Evolutionary conservation across 2,329 filamentous ascomycete genomes (phyloP), one percentile per base, ranked within the genome.

Genomic region (Xylaria sp.): DNA sequence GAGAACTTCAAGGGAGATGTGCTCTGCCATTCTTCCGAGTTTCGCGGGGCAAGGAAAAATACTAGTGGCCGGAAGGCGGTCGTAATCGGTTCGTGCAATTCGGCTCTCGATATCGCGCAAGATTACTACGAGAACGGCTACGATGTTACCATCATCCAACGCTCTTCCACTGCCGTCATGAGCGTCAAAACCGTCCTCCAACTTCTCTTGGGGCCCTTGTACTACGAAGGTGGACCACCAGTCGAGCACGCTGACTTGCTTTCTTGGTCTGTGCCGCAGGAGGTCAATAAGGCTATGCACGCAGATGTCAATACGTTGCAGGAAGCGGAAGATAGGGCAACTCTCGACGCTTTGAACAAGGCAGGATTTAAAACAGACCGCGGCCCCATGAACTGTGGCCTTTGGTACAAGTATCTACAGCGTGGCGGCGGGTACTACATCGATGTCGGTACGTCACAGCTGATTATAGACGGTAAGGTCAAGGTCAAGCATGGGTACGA

Each of bases 201-300:
- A 0, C 84, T 90, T 25, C 79, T 82, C 1, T 78, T 92, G 5
- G 85, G 84, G 57, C 84, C 84, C 0, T 70, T 88, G 1, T 87
- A 85, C 74, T 78, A 77, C 0, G 86, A 89, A 63, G 79, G 78
- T 18, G 84, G 85, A 0, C 90, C 90, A 0, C 86, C 88, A 0
- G 84, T 85, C 5, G 89, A 92, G 32, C 91, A 93, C 53, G 87
- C 88, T 0, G 92, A 94, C 72, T 67, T 93, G 2, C 79, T 85
- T 1, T 77, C 86, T 0, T 88, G 89, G 76, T 85, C 86, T 37
- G 78, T 86, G 1, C 90, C 92, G 0, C 83, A 81, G 0, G 82
- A 88, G 1, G 82, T 93, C 0, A 81, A 88, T 65, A 93, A 92
- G 73, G 81, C 86, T 0, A 76, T 88, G 6, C 87, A 92, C 58